These are phyloP conservation scores for Bonia amplexicaulis DNA, from an alignment of 176 grass and related monocot species.

Conservation along the genomic window DNA sequence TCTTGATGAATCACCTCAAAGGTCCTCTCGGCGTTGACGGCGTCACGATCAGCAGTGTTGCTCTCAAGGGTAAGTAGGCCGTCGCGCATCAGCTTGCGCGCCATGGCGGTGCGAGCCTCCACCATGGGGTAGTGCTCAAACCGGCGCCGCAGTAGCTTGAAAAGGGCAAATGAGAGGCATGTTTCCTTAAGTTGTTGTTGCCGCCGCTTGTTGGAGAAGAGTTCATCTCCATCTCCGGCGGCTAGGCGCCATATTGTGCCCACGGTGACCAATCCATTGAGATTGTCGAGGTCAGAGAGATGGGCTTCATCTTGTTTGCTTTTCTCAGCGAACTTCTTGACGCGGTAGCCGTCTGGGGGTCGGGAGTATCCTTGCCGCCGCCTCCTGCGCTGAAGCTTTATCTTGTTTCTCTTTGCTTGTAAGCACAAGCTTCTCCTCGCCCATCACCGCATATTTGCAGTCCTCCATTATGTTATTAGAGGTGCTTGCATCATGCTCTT, in stretches of 20 bases:
- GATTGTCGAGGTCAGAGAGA: not conserved
- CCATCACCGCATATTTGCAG: constrained; percentile 24
- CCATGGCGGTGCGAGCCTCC: not conserved
- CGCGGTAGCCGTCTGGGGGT: no score
- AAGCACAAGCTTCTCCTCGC: not conserved
- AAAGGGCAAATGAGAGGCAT: constrained; percentile 19
- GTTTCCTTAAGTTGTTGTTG: not conserved
- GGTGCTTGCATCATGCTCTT: no score
- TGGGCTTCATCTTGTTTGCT: no score
- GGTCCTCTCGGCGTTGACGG: not conserved
- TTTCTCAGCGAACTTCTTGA: no score
- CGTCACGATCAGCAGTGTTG: not conserved
- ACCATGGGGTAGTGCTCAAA: constrained; percentile 32
- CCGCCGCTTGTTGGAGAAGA: not conserved
- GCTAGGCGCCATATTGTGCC: not conserved
- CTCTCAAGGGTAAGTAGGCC: not conserved
- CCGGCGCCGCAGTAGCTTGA: not conserved
- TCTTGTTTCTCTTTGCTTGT: not conserved
- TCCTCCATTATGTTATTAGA: no score
- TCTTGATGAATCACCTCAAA: not conserved
- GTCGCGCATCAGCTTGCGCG: not conserved
- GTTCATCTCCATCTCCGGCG: not conserved
- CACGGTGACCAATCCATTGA: not conserved
- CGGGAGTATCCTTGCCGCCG: no score
- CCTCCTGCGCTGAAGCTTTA: no score